Evolutionary conservation across 371 early-diverging fungal species (phyloP).

Genomic region (Actinomortierella wolfii): DNA sequence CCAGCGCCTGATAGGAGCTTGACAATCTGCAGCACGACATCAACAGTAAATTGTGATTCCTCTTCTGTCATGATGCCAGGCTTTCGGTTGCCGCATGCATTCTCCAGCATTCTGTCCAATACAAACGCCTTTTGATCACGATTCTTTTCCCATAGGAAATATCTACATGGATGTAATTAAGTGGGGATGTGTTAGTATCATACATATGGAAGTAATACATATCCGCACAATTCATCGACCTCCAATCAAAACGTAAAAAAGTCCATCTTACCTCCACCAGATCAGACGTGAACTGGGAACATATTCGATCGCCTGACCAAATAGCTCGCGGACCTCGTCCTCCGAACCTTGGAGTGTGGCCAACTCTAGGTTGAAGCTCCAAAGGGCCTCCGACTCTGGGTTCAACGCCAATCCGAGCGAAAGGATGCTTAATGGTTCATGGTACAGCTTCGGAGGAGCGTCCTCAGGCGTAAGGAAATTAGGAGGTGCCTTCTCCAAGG

Average conservation of each 20-base stretch:
- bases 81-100: conserved; percentile 13
- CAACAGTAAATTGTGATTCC: conserved; percentile 23
- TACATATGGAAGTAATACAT: too few relatives aligned
- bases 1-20: conserved; percentile 12
- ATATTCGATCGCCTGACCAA: conserved; percentile 16
- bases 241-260: not conserved
- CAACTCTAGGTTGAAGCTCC: conserved; percentile 32
- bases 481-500: not conserved
- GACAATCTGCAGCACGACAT: conserved; percentile 32
- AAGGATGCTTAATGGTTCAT: conserved; percentile 7
- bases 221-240: too few relatives aligned
- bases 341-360: conserved; percentile 14
- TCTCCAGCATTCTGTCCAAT: conserved; percentile 31
- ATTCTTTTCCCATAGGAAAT: conserved; percentile 27
- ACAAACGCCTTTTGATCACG: conserved; percentile 20
- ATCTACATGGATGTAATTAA: conserved; percentile 3
- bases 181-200: not conserved
- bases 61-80: not conserved
- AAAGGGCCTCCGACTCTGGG: conserved; percentile 22
- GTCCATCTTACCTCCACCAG: conserved; percentile 28
- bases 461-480: not conserved
- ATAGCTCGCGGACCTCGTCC: conserved; percentile 18
- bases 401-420: conserved; percentile 7
- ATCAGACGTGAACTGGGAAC: conserved; percentile 21
- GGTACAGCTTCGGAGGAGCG: not conserved